Evolutionary conservation across 2,329 filamentous ascomycete genomes (phyloP).

Genomic region (Hortaea werneckii): DNA sequence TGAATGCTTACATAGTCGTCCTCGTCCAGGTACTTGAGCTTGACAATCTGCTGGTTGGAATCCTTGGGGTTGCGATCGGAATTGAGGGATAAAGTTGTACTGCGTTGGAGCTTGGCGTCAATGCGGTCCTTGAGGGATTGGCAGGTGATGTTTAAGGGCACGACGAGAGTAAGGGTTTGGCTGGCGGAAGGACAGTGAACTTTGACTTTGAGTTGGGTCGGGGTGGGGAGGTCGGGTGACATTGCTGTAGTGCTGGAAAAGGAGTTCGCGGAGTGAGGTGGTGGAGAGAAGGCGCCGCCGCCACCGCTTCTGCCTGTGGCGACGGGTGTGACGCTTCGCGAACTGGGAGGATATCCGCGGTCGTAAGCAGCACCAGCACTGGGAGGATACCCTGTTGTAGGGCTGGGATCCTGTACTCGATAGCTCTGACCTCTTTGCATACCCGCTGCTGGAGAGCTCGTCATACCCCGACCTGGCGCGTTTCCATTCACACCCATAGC

Average conservation of each 20-base stretch:
- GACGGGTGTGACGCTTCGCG: constrained; percentile 32
- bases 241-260: not conserved
- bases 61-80: constrained; percentile 41
- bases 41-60: constrained; percentile 45
- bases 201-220: constrained; percentile 85
- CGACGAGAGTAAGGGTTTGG: constrained; percentile 90
- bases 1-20: constrained; percentile 89
- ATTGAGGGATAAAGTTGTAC: constrained; percentile 73
- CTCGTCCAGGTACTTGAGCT: constrained; percentile 85
- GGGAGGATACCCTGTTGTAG: constrained; percentile 6
- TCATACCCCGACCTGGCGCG: not conserved
- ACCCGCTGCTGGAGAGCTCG: not conserved
- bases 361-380: not conserved
- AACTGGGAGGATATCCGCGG: constrained; percentile 10
- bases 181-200: constrained; percentile 71
- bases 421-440: constrained; percentile 40
- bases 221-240: constrained; percentile 4
- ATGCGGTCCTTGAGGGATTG: constrained; percentile 90
- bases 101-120: constrained; percentile 83
- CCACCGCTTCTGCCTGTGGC: constrained; percentile 21
- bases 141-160: constrained; percentile 89
- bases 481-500: not conserved
- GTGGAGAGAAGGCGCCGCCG: constrained; percentile 15
- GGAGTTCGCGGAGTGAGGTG: constrained; percentile 4
- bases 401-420: constrained; percentile 12